Conservation (phyloP, 1,284 basidiomycete genomes). For the Irpex rosettiformis region DNA sequence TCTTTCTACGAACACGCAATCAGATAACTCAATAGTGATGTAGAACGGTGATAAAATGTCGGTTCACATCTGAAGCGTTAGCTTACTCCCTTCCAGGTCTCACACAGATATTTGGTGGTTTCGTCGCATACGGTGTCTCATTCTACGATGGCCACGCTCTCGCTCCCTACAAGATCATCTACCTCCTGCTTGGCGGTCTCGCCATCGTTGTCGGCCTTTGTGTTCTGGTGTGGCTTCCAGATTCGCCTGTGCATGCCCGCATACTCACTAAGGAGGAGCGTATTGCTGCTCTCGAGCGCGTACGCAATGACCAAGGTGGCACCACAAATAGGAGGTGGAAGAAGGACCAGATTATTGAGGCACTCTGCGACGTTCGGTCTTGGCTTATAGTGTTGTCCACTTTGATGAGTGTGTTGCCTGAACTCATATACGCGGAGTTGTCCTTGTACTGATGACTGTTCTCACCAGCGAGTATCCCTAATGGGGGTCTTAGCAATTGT, state of each 20-base stretch:
- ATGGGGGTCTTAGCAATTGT: constrained; percentile 66
- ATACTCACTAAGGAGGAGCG: constrained; percentile 59
- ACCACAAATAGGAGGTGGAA: constrained; percentile 61
- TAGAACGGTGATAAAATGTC: too few relatives aligned
- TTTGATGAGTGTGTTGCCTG: constrained; percentile 44
- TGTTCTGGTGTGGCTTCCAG: constrained; percentile 61
- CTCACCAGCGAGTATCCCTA: constrained; percentile 54
- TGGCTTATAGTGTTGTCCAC: constrained; percentile 62
- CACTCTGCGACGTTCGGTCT: constrained; percentile 55
- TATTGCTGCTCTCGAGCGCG: constrained; percentile 61
- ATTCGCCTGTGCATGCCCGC: constrained; percentile 59
- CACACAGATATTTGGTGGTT: constrained; percentile 63
- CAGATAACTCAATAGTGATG: too few relatives aligned
- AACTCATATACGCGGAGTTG: too few relatives aligned
- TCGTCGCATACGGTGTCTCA: constrained; percentile 64
- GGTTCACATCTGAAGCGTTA: too few relatives aligned
- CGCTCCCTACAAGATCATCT: constrained; percentile 61
- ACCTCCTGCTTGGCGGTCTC: constrained; percentile 55
- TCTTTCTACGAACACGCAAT: neutral
- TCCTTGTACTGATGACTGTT: neutral
- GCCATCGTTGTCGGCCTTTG: constrained; percentile 56
- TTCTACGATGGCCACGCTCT: constrained; percentile 46
- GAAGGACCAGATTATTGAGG: constrained; percentile 55
- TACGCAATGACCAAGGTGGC: constrained; percentile 66
- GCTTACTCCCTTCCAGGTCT: constrained; percentile 35